These are phyloP conservation scores for Meira miltonrushii DNA, from an alignment of 1,284 basidiomycete genomes.

Conservation along the genomic window DNA sequence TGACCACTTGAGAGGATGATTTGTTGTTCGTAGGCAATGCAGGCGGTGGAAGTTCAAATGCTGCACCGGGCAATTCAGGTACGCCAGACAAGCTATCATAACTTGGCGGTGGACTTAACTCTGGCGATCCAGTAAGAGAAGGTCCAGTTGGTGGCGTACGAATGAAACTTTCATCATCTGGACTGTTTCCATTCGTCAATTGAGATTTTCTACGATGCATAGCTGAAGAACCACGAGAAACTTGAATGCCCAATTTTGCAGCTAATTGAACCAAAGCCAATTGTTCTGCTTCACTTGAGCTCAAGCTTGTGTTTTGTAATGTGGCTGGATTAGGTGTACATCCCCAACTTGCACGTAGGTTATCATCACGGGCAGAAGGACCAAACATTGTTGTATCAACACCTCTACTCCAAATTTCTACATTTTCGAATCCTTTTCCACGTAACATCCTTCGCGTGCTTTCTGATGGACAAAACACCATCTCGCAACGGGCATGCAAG, in stretches of 20 bases:
- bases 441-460: conserved; percentile 58
- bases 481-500: conserved; percentile 49
- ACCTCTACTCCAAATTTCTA: conserved; percentile 59
- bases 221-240: conserved; percentile 7
- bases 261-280: conserved; percentile 27
- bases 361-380: conserved; percentile 54
- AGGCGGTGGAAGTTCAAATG: conserved; percentile 39
- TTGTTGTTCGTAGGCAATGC: conserved; percentile 10
- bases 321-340: conserved; percentile 38
- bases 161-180: conserved; percentile 48
- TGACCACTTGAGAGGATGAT: conserved; percentile 15
- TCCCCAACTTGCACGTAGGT: conserved; percentile 56
- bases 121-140: conserved; percentile 26
- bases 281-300: conserved; percentile 20
- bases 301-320: conserved; percentile 36
- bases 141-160: conserved; percentile 52
- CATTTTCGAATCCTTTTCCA: conserved; percentile 55
- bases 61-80: conserved; percentile 25
- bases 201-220: neutral
- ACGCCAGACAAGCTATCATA: conserved; percentile 43
- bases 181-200: neutral
- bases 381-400: conserved; percentile 41
- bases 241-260: conserved; percentile 26
- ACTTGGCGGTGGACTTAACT: conserved; percentile 44
- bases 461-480: conserved; percentile 59